Evolutionary conservation across 2,329 filamentous ascomycete genomes (phyloP).

Genomic region (Venturiaceae sp.): DNA sequence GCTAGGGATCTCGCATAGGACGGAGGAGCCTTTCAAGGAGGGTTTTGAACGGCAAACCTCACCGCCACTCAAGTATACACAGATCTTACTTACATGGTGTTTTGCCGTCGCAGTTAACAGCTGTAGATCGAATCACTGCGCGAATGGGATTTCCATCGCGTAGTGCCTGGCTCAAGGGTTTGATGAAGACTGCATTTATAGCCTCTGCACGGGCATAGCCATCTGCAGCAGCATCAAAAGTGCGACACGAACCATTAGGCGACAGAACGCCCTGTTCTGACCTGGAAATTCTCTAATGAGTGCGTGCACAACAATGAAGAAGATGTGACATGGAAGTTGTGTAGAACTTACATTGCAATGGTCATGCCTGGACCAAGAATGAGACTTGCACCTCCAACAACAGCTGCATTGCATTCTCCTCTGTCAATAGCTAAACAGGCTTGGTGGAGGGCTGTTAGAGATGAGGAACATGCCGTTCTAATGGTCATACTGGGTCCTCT

Average conservation of each 20-base stretch:
- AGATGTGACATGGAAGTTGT: no score
- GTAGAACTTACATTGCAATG: slow-evolving; percentile 8
- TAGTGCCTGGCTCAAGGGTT: slow-evolving; percentile 47
- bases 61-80: no score
- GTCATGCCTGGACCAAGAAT: slow-evolving; percentile 27
- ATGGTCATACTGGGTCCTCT: slow-evolving; percentile 14
- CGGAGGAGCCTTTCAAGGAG: no score
- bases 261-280: slow-evolving; percentile 17
- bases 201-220: slow-evolving; percentile 59
- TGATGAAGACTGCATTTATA: slow-evolving; percentile 46
- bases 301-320: no score
- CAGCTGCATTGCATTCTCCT: slow-evolving; percentile 13
- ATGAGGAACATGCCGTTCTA: slow-evolving; percentile 24
- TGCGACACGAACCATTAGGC: slow-evolving; percentile 33
- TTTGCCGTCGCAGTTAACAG: slow-evolving; percentile 42
- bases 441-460: slow-evolving; percentile 22
- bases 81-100: slow-evolving; percentile 23
- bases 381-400: slow-evolving; percentile 24
- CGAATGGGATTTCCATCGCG: slow-evolving; percentile 44
- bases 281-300: no score
- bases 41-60: no score
- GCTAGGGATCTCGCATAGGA: no score
- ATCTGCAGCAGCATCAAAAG: slow-evolving; percentile 49
- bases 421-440: slow-evolving; percentile 17
- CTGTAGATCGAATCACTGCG: slow-evolving; percentile 31